Evolutionary conservation across 768 basidiomycete genomes (phyloP), one percentile per base, ranked within the genome.

Genomic region (Leccinum variicolor): DNA sequence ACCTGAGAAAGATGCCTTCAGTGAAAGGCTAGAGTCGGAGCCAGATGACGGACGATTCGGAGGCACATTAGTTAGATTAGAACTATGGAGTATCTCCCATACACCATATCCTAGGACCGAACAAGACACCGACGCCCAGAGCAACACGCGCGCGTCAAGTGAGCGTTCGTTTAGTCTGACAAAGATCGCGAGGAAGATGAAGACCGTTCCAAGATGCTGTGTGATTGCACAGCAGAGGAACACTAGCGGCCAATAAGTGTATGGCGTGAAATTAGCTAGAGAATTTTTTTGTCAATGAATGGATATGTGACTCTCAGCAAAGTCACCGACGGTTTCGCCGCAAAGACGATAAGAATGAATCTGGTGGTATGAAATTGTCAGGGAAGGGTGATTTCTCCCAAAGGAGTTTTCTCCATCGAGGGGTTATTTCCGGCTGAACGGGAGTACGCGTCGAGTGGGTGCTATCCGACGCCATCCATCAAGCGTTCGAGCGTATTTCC

Each of bases 311-410:
- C 53, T 56, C 48, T 53, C 11, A 53, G 55, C 19, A 43, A 62
- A 58, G 51, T 29, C 28, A 77, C 86, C 69, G 70, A 94, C 92
- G 82, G 72, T 94, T 95, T 69, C 76, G 86, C 65, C 83, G 80
- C 63, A 97, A 73, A 56, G 90, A 86, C 1, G 87, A 83, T 45
- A 95, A 79, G 73, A 97, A 97, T 6, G 84, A 79, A 6, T 71
- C 76, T 43, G 78, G 74, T 7, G 91, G 89, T 52, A 97, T 86
- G 75, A 93, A 85, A 70, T 95, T 94, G 73, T 97, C 95, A 29
- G 91, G 87, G 68, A 81, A 87, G 3, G 81, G 75, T 69, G 88
- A 89, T 53, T 68, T 75, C 72, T 84, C 87, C 91, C 90, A 94
- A n/a, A 94, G 81, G 39, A 87, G 80, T 65, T 84, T 86, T 69